Percentiles rank a stretch among this genome's conserved stretches.
Conservation (phyloP, 2,329 filamentous ascomycete species). For the Clonostachys solani region DNA sequence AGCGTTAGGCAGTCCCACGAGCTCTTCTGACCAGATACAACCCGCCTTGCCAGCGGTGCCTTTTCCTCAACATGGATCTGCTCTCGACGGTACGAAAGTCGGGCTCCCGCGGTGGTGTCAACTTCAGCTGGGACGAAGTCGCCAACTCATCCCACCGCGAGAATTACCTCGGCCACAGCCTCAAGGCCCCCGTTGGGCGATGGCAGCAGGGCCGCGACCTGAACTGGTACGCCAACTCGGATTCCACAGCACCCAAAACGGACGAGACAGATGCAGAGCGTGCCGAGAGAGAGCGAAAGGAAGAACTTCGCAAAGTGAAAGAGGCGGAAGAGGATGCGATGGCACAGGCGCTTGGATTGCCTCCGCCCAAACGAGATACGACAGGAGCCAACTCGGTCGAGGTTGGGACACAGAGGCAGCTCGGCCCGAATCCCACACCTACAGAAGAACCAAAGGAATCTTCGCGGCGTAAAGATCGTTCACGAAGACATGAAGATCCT, state of each 20-base stretch:
- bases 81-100: constrained; percentile 86
- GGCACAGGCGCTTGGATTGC: constrained; percentile 75
- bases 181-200: constrained; percentile 88
- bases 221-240: constrained; percentile 61
- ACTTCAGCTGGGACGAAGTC: constrained; percentile 97
- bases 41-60: no score
- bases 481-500: constrained; percentile 13
- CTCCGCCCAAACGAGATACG: constrained; percentile 56
- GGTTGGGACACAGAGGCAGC: constrained; percentile 37
- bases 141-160: constrained; percentile 83
- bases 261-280: constrained; percentile 56
- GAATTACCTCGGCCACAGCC: constrained; percentile 81
- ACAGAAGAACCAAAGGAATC: constrained; percentile 15
- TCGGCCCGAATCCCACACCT: constrained; percentile 18
- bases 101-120: constrained; percentile 87
- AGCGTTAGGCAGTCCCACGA: no score
- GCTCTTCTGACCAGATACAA: no score
- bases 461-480: constrained; percentile 7
- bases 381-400: constrained; percentile 67
- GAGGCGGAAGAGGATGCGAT: constrained; percentile 93
- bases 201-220: constrained; percentile 79
- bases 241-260: constrained; percentile 4
- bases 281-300: constrained; percentile 58
- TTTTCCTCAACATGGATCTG: constrained; percentile 70
- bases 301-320: constrained; percentile 79